Evolutionary conservation across 2,329 filamentous ascomycete species (phyloP), one percentile per base, ranked within the genome.

Genomic region (Colletotrichum chlorophyti): DNA sequence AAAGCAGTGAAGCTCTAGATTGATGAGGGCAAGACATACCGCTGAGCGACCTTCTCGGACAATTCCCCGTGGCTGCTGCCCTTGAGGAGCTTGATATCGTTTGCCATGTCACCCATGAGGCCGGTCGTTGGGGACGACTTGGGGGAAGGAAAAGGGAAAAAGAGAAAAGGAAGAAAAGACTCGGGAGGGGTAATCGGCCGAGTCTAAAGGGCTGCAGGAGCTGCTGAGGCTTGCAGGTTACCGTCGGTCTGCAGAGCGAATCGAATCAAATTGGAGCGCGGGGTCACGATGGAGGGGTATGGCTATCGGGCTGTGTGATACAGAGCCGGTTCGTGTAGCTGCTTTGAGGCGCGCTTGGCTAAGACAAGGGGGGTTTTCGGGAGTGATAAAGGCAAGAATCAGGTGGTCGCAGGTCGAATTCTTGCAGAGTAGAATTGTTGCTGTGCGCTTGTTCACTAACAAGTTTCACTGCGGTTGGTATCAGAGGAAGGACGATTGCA

Each of bases 31-130:
- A 12, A 46, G 27, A 47, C 57, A 23, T 11, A 69, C 68, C 68
- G 63, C 60, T 65, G 63, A 26, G 68, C 68, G 42, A 69, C 66
- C 48, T 70, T 72, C 51, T 67, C 66, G 63, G 68, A 70, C 54
- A 73, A 66, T 32, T 70, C 68, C 46, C 67, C 68, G 62, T 72
- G 70, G 67, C 69, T 71, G 45, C 69, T 69, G 61, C 70, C 68
- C 53, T 68, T 72, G 62, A 72, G 69, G 59, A 74, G 63, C 63
- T 74, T 74, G 66, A 74, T 73, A 63, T 73, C 71, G 70, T 74
- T 74, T 57, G 72, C 67, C 71, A 74, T 74, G 35, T 62, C 59
- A 27, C 58, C 58, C 58, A 60, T 60, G 58, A 60, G 58, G 46
- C 42, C 53, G 53, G 58, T 58, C 58, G 58, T 46, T 53, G 46